Base-by-base conservation (phyloP, 2,329 filamentous ascomycete genomes). In the Ascochyta fabae region DNA sequence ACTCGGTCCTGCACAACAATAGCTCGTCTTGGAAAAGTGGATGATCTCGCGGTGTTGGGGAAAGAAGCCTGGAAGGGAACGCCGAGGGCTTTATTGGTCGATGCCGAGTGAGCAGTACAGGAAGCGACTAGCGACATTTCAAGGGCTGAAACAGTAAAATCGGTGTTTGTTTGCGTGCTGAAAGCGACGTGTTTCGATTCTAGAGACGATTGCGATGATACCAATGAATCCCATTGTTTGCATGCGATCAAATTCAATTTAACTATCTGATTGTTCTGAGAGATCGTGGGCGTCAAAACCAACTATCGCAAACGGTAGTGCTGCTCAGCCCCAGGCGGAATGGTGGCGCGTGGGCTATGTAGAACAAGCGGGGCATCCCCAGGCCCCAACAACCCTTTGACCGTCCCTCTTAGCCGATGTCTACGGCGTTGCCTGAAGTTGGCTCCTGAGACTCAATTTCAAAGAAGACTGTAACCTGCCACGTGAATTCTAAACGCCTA, bases 41-140 rank as follows among this genome's bases (percentile, higher is more conserved):
- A 42, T 35, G 54, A 53, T 56, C 53, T 41, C 13, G 54, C 27
- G 38, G 53, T 38, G 16, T 22, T 55, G 50, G 41, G 54, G 58
- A 42, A 59, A 16, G 53, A 49, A 48, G 53, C 52, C 42, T 67
- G 56, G 50, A 34, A 31, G 35, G 39, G 26, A 42, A 49, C 55
- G 56, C 57, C 62, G 56, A 40, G 23, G 12, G 39, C 15, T 23
- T 41, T 24, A 27, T 15, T 40, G 38, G 12, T 10, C 19, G 23
- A 40, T 24, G 38, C 39, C 6, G 39, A 41, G 13, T 41, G 39
- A 41, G 22, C 13, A 23, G 16, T 3, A 19, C 15, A 26, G 23
- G 34, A 36, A 36, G 15, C 34, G 34, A n/a, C 34, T 36, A 36
- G 34, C 19, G 34, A 16, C 34, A 36, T 36, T 22, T 9, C 7